A percentile compares a stretch with the other conserved stretches of the same genome.
These are phyloP conservation scores for Triticum timopheevii DNA, from an alignment of 176 grass and related monocot genomes.

Conservation along the genomic window DNA sequence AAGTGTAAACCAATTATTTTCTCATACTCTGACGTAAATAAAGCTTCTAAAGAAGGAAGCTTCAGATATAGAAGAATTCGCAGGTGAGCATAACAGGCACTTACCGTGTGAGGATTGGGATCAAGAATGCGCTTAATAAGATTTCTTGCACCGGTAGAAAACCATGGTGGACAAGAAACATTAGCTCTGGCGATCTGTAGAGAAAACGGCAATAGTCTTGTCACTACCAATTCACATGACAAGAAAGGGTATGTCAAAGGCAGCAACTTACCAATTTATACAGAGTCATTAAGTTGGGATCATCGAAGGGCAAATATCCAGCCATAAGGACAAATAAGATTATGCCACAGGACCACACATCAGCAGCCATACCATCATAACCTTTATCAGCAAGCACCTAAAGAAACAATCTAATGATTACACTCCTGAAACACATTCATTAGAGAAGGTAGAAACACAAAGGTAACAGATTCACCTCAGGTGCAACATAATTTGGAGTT, in stretches of 20 bases:
- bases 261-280: constrained; percentile 71
- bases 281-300: constrained; percentile 54
- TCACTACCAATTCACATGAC: neutral
- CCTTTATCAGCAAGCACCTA: constrained; percentile 97
- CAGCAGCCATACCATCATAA: constrained; percentile 86
- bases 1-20: neutral
- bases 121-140: constrained; percentile 86
- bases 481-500: constrained; percentile 97
- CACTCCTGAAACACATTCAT: constrained; percentile 18
- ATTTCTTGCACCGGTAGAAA: constrained; percentile 74
- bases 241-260: neutral
- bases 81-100: neutral
- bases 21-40: neutral
- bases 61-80: neutral
- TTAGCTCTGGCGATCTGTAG: constrained; percentile 72
- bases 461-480: constrained; percentile 59
- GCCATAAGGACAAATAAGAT: constrained; percentile 99
- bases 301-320: constrained; percentile 94
- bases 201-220: constrained; percentile 9
- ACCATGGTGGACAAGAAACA: constrained; percentile 62
- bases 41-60: neutral
- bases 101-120: constrained; percentile 87
- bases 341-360: constrained; percentile 94
- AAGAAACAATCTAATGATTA: constrained; percentile 33
- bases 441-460: neutral